Percentiles rank a stretch among this genome's conserved stretches.
phyloP scores from a whole-genome alignment of 805 yeast species.

The Candida mattraensis region DNA sequence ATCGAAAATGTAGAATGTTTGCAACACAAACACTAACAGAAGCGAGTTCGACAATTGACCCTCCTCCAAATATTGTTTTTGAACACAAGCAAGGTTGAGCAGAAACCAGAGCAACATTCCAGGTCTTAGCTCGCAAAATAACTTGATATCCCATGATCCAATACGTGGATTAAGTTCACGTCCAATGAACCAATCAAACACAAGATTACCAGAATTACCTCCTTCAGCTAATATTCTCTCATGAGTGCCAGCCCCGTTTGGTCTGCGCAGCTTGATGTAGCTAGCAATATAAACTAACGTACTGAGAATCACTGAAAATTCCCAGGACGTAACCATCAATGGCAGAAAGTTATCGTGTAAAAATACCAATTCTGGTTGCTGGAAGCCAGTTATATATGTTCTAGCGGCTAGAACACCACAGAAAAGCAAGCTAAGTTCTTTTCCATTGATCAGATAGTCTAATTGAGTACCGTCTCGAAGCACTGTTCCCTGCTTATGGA shows the following conservation, averaged over 20 bases:
- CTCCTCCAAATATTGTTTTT: slow-evolving; percentile 65
- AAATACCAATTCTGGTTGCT: slow-evolving; percentile 74
- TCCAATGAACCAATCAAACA: slow-evolving; percentile 97
- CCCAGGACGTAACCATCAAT: slow-evolving; percentile 59
- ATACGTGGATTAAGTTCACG: slow-evolving; percentile 92
- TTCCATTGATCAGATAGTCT: slow-evolving; percentile 80
- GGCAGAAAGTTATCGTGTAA: slow-evolving; percentile 68
- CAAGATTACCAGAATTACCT: slow-evolving; percentile 73
- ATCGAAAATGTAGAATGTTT: slow-evolving; percentile 82
- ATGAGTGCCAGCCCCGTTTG: slow-evolving; percentile 52
- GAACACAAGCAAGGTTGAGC: slow-evolving; percentile 75
- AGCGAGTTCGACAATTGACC: slow-evolving; percentile 73
- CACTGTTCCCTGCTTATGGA: slow-evolving; percentile 65
- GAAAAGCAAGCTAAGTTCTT: slow-evolving; percentile 46
- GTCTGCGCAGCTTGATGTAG: slow-evolving; percentile 54
- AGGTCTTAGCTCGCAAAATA: slow-evolving; percentile 92
- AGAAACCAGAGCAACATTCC: slow-evolving; percentile 87
- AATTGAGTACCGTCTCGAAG: slow-evolving; percentile 76
- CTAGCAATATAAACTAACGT: slow-evolving; percentile 65
- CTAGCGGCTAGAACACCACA: slow-evolving; percentile 49
- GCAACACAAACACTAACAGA: slow-evolving; percentile 64
- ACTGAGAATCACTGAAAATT: slow-evolving; percentile 65
- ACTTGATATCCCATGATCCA: slow-evolving; percentile 81
- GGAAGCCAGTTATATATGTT: slow-evolving; percentile 41
- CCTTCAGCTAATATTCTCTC: slow-evolving; percentile 80